Evolutionary conservation across 2,329 filamentous ascomycete species (phyloP).

Genomic region (Scedosporium aurantiacum): DNA sequence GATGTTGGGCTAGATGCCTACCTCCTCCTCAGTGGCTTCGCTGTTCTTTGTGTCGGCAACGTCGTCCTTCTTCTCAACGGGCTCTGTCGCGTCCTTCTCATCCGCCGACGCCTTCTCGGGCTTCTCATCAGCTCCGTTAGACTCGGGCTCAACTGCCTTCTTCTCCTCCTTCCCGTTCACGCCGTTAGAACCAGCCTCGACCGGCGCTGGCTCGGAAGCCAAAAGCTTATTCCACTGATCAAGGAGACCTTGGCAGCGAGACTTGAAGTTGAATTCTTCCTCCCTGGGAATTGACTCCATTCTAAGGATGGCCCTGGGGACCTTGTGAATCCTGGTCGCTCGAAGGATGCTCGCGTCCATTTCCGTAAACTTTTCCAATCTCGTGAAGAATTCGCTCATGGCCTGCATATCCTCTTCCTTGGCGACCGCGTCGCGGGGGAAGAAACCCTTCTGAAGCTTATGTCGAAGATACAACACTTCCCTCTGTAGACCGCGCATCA

Average conservation of each 20-base stretch:
- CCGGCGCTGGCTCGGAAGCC: conserved; percentile 40
- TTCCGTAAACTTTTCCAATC: conserved; percentile 69
- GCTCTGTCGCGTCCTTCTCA: conserved; percentile 21
- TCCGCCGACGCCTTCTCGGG: conserved; percentile 19
- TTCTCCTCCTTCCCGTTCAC: conserved; percentile 37
- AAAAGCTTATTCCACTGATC: conserved; percentile 81
- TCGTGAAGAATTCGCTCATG: conserved; percentile 67
- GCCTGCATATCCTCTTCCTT: conserved; percentile 72
- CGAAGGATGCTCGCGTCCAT: conserved; percentile 85
- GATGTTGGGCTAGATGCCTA: background rate
- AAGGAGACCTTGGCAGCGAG: conserved; percentile 68
- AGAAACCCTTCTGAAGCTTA: conserved; percentile 86
- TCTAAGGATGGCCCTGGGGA: conserved; percentile 89
- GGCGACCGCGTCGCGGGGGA: conserved; percentile 74
- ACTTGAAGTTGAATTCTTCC: conserved; percentile 80
- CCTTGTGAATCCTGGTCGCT: conserved; percentile 95
- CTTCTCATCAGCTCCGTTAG: conserved; percentile 28
- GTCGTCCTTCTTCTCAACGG: conserved; percentile 24
- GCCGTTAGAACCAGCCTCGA: conserved; percentile 28
- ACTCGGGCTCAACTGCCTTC: conserved; percentile 21
- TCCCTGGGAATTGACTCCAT: conserved; percentile 76
- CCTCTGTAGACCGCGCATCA: conserved; percentile 37
- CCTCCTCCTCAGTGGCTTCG: conserved; percentile 22
- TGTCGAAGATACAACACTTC: conserved; percentile 90
- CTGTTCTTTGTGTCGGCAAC: conserved; percentile 19